These are phyloP conservation scores for Wickerhamomyces queroliae DNA, from an alignment of 805 yeast species.

Conservation along the genomic window DNA sequence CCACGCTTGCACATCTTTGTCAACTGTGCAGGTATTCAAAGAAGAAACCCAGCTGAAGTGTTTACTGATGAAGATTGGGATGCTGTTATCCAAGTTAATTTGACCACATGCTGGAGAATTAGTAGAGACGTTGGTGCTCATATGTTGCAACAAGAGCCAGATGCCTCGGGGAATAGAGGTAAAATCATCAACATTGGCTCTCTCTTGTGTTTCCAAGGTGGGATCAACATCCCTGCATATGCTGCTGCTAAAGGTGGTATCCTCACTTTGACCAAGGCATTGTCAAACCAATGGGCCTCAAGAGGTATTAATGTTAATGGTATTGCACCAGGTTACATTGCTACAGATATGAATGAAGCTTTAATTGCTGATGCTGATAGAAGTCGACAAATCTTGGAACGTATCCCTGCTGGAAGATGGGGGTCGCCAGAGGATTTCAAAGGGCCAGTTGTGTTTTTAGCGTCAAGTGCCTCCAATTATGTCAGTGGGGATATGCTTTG, in stretches of 20 bases:
- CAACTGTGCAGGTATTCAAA: neutral
- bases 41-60: neutral
- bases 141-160: neutral
- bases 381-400: constrained; percentile 24
- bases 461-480: neutral
- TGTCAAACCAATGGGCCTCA: constrained; percentile 32
- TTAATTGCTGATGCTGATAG: constrained; percentile 21
- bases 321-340: constrained; percentile 40
- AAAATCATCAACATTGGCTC: neutral
- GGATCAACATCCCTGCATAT: neutral
- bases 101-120: neutral
- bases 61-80: neutral
- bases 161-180: neutral
- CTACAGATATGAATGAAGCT: constrained; percentile 33
- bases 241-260: neutral
- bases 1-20: neutral
- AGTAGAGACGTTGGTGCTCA: neutral
- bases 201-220: neutral
- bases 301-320: constrained; percentile 37
- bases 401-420: constrained; percentile 41
- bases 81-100: neutral
- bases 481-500: neutral
- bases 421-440: constrained; percentile 39
- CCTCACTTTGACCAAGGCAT: neutral
- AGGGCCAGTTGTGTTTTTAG: constrained; percentile 11